Evolutionary conservation across 163 green algal species (phyloP).

Genomic region (Scenedesmus sp.): DNA sequence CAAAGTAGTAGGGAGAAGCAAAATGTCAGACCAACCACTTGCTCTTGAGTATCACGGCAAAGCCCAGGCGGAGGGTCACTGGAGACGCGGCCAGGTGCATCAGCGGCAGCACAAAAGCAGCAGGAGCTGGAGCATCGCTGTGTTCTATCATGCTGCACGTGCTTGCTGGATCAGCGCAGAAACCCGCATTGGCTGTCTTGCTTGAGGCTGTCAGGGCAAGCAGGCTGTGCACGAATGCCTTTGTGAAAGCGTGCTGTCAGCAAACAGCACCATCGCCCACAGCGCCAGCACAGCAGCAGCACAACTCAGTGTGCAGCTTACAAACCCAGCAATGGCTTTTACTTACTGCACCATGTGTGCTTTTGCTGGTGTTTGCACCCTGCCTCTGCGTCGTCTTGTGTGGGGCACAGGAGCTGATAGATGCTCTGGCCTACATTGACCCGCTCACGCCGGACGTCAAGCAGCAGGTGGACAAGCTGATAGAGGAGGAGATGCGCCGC

Average conservation of each 20-base stretch:
- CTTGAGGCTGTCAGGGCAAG: not conserved
- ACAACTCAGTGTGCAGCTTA: not conserved
- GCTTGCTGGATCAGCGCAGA: not conserved
- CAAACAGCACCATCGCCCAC: not conserved
- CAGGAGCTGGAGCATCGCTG: not conserved
- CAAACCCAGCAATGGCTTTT: no score
- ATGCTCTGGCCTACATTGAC: slow-evolving; percentile 89
- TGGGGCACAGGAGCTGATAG: slow-evolving; percentile 72
- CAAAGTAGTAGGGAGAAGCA: not conserved
- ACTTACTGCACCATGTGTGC: no score
- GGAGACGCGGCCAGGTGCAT: slow-evolving; percentile 25
- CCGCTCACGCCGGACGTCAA: slow-evolving; percentile 70
- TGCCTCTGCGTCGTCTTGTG: not conserved
- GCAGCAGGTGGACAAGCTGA: slow-evolving; percentile 75
- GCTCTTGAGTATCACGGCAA: slow-evolving; percentile 48
- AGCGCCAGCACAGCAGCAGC: no score
- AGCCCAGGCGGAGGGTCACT: slow-evolving; percentile 22
- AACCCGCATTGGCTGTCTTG: not conserved
- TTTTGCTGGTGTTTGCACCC: no score
- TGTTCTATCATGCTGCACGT: not conserved
- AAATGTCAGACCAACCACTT: slow-evolving; percentile 25
- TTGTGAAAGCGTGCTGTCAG: not conserved
- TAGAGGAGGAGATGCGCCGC: slow-evolving; percentile 82
- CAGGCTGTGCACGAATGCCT: not conserved
- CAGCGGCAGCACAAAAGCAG: not conserved